Percentiles rank a stretch among this genome's conserved stretches.
phyloP scores from a whole-genome alignment of 768 basidiomycete species.

The Steccherinum ochraceum region DNA sequence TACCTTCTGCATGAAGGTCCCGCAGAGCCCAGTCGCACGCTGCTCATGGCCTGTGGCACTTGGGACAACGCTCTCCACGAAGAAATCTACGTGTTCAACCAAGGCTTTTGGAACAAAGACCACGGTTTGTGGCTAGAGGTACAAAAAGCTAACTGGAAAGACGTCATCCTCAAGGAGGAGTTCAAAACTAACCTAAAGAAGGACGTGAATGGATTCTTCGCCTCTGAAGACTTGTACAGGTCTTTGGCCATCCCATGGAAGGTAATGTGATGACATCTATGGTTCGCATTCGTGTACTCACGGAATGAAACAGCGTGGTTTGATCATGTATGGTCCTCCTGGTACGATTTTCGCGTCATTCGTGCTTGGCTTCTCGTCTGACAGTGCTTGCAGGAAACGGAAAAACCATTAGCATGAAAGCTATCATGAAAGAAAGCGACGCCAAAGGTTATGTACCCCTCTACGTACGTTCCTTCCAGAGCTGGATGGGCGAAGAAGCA shows the following conservation, averaged over 20 bases:
- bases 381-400: constrained; percentile 53
- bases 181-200: constrained; percentile 66
- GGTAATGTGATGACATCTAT: constrained; percentile 35
- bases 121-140: constrained; percentile 46
- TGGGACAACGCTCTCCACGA: constrained; percentile 50
- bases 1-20: constrained; percentile 60
- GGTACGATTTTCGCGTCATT: constrained; percentile 30
- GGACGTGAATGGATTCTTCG: constrained; percentile 76
- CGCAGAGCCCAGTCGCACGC: constrained; percentile 41
- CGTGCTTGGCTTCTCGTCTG: neutral
- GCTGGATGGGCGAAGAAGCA: constrained; percentile 57
- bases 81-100: constrained; percentile 75
- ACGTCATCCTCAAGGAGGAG: constrained; percentile 63
- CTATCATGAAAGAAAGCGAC: constrained; percentile 69
- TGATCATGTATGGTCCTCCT: constrained; percentile 82
- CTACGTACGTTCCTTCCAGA: constrained; percentile 77
- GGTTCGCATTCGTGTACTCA: neutral
- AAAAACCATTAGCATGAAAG: constrained; percentile 78
- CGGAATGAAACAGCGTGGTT: constrained; percentile 48
- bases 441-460: constrained; percentile 60
- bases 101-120: constrained; percentile 63
- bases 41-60: constrained; percentile 48
- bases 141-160: constrained; percentile 59
- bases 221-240: constrained; percentile 67
- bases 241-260: constrained; percentile 80